A percentile compares a stretch with the other conserved stretches of the same genome.
Evolutionary conservation across 163 green algal genomes (phyloP).

Genomic region (Chlamydomonas reinhardtii): DNA sequence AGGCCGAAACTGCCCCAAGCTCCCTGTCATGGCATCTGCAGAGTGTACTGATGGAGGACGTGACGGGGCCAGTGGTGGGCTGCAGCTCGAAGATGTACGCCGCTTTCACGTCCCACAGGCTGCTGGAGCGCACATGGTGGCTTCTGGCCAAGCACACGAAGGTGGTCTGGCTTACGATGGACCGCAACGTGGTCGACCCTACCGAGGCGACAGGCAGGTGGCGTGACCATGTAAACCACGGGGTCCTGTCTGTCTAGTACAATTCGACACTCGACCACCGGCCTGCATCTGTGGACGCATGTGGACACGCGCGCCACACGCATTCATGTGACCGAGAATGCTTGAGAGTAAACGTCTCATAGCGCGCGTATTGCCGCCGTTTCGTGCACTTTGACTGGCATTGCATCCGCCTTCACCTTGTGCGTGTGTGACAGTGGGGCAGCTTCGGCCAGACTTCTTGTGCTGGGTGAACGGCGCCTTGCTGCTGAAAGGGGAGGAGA

Average conservation of each 20-base stretch:
- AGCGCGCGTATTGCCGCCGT: too few species aligned
- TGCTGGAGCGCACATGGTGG: neutral
- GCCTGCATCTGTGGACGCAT: neutral
- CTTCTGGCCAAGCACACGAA: neutral
- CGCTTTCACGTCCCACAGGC: neutral
- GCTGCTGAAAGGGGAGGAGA: constrained; percentile 18
- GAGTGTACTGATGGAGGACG: too few species aligned
- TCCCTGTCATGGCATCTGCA: too few species aligned
- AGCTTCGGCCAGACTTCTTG: constrained; percentile 6
- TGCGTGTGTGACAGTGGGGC: neutral
- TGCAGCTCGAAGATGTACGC: neutral
- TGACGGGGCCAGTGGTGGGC: too few species aligned
- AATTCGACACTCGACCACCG: neutral
- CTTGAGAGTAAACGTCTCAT: too few species aligned
- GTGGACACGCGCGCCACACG: too few species aligned
- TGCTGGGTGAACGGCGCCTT: constrained; percentile 2
- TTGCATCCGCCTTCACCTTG: neutral
- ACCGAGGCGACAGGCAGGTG: neutral
- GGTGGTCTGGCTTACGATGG: neutral
- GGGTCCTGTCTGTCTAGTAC: too few species aligned
- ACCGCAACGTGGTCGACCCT: neutral
- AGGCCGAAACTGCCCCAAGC: too few species aligned
- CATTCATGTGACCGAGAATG: too few species aligned
- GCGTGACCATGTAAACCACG: neutral
- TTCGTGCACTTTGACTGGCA: too few species aligned